Evolutionary conservation across 1,139 yeast species (phyloP).

Genomic region (Kluyveromyces sp.): DNA sequence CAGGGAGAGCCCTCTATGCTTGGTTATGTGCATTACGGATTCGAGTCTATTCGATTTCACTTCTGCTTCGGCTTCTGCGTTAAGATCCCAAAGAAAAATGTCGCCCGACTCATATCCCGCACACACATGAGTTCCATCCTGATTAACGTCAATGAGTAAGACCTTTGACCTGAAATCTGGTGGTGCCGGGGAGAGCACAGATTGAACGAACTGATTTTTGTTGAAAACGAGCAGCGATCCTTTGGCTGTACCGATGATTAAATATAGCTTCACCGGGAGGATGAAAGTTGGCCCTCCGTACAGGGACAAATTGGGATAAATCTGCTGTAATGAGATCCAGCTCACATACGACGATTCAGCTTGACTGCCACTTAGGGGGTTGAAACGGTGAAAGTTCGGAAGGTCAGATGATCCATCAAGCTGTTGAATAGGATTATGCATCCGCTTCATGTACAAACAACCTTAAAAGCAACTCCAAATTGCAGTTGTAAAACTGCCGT

Average conservation of each 20-base stretch:
- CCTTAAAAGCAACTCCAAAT: background rate
- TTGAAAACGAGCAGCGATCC: conserved; percentile 28
- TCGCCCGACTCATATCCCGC: conserved; percentile 42
- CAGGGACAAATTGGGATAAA: conserved; percentile 22
- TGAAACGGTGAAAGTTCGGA: conserved; percentile 1
- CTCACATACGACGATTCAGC: conserved; percentile 14
- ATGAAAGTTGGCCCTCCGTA: conserved; percentile 29
- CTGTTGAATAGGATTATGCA: background rate
- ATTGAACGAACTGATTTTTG: conserved; percentile 24
- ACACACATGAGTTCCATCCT: conserved; percentile 46
- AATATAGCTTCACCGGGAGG: conserved; percentile 22
- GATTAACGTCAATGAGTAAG: conserved; percentile 41
- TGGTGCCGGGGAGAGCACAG: conserved; percentile 21
- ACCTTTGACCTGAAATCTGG: conserved; percentile 30
- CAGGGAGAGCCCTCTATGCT: conserved; percentile 30
- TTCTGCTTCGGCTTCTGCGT: conserved; percentile 11
- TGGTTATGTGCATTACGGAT: conserved; percentile 25
- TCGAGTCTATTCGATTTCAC: conserved; percentile 9
- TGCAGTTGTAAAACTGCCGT: too few species aligned
- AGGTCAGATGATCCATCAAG: background rate
- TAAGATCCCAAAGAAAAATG: conserved; percentile 42
- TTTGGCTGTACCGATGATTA: conserved; percentile 28
- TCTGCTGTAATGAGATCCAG: conserved; percentile 23
- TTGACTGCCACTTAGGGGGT: background rate
- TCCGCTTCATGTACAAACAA: background rate